Evolutionary conservation across 345 rosid species (phyloP), one percentile per base, ranked within the genome.

Genomic region (Salix brachista): DNA sequence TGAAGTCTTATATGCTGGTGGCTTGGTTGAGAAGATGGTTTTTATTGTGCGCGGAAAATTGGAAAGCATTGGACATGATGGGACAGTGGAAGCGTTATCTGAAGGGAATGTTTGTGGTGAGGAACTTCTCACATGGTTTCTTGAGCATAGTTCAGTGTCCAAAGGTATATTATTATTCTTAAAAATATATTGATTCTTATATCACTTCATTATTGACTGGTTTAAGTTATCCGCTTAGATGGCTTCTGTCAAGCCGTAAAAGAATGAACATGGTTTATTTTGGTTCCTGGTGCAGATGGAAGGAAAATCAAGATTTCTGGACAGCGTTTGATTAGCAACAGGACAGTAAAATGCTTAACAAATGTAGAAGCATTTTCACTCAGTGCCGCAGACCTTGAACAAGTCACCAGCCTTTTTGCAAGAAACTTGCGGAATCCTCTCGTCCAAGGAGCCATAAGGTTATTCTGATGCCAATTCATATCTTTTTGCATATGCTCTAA

Each of bases 111-210:
- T 86, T 52, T 90, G 92, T 28, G 97, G 97, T 13, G 98, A 94
- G 82, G 98, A 94, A 80, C 98, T 94, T 14, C 90, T 94, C 69
- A 84, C 92, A 13, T 92, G 96, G 98, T 90, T 92, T 80, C 94
- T 92, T 23, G 98, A 91, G 82, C 90, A 88, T 84, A 89, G 90
- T 86, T 86, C 91, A 8, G 83, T 87, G 21, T 80, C 77, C 82
- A 86, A 79, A 67, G 97, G 97, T 91, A 86, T 69, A 48, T 37
- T 26, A 36, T 62, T 17, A 70, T n/a, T 36, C 44, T 32, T 12
- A 34, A 25, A 30, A 17, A 65, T 37, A 25, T 50, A 64, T 36
- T 34, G 67, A 36, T 34, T 48, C 34, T 60, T 41, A 37, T 17
- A 8, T 30, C 8, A 77, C 6, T 52, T 52, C 58, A 1, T 26